Evolutionary conservation across 176 grass and related monocot genomes (phyloP), one percentile per base, ranked within the genome.

Genomic region (Oryza coarctata): DNA sequence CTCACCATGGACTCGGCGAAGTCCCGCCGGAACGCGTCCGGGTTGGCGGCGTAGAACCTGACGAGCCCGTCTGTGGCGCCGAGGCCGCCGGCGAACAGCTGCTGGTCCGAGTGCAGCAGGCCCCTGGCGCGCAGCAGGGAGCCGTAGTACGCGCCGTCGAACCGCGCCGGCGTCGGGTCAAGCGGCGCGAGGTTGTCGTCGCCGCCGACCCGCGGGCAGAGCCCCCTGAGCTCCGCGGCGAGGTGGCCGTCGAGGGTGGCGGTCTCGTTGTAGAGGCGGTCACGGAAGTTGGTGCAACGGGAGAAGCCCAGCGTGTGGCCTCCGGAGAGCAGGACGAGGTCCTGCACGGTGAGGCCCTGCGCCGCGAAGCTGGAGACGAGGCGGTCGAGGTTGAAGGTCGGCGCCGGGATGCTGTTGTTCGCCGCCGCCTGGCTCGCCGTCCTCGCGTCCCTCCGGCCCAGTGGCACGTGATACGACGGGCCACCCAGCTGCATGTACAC

Each of bases 231-330:
- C 29, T 82, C 40, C 7, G 41, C 52, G 1, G 90, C 82, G 33
- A 93, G 76, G 84, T 62, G 12, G 76, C 72, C 82, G 63, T 94
- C 92, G 40, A 91, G 55, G 14, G 84, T 82, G 52, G 52, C 57
- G 3, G 86, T 91, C 79, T 98, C 95, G 39, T 94, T 98, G 92
- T 94, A 98, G 68, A 93, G 15, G 71, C 90, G 89, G 68, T 68
- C 79, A 0, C 88, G 74, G 88, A 94, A 94, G 67, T 47, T 71
- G 17, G 86, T 84, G 82, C 92, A 98, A 9, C 88, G 85, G 50
- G 92, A 75, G 50, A 94, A 91, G 70, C 95, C 92, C 62, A 98
- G 84, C 9, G 92, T 93, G 82, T 94, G 95, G 3, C 63, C 90
- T 7, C 90, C 92, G 6, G 88, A 91, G 38, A 94, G 95, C 39